Evolutionary conservation across 1,284 basidiomycete species (phyloP).

Genomic region (Tilletia caries): DNA sequence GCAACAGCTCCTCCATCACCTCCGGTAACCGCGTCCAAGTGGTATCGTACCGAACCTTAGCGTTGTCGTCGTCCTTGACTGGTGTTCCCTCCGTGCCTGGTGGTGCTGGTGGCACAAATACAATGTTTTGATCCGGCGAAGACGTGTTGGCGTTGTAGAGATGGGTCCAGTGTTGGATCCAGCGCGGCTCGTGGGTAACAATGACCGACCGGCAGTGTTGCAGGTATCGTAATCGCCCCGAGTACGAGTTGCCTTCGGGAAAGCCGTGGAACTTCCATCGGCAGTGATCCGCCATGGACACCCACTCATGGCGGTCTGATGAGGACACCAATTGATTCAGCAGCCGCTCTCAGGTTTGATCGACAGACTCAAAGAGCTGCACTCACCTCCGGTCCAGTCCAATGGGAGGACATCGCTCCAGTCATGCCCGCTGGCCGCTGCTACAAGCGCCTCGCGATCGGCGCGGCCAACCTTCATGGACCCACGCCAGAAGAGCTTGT

Average conservation of each 20-base stretch:
- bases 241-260: constrained; percentile 48
- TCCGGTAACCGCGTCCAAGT: constrained; percentile 44
- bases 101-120: constrained; percentile 33
- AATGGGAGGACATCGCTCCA: constrained; percentile 43
- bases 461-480: constrained; percentile 42
- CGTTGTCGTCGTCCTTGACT: constrained; percentile 29
- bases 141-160: constrained; percentile 40
- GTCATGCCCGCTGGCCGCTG: constrained; percentile 25
- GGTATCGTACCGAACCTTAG: constrained; percentile 19
- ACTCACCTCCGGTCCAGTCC: constrained; percentile 26
- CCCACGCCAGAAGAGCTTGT: constrained; percentile 45
- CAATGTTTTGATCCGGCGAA: constrained; percentile 50
- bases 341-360: no score
- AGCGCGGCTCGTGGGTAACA: constrained; percentile 43
- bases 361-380: no score
- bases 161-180: constrained; percentile 50
- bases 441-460: constrained; percentile 37
- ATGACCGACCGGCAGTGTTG: constrained; percentile 47
- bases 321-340: no score
- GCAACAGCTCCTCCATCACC: constrained; percentile 38
- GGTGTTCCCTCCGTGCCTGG: constrained; percentile 21
- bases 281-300: constrained; percentile 47
- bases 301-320: constrained; percentile 19
- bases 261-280: constrained; percentile 49
- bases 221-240: constrained; percentile 40